Conservation (phyloP, 352 stramenopile genomes). For the Elongisporangium prolatum region DNA sequence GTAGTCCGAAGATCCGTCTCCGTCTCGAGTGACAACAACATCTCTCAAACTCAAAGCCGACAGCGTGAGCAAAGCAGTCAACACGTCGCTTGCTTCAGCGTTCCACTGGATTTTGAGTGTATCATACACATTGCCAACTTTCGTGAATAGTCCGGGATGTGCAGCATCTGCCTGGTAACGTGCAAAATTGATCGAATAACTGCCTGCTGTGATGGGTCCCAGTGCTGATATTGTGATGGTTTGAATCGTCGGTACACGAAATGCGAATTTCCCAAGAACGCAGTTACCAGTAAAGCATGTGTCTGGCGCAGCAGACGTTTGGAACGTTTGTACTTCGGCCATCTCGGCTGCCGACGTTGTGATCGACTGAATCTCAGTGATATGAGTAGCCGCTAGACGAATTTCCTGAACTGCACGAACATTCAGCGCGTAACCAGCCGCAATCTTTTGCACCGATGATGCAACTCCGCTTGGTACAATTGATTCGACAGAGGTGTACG, state of each 20-base stretch:
- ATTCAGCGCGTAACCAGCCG: slow-evolving; percentile 51
- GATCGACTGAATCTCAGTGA: slow-evolving; percentile 68
- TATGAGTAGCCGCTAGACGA: slow-evolving; percentile 51
- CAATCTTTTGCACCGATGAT: slow-evolving; percentile 43
- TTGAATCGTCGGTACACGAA: slow-evolving; percentile 69
- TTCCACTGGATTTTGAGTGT: slow-evolving; percentile 34
- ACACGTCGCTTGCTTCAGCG: slow-evolving; percentile 25
- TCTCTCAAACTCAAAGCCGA: slow-evolving; percentile 31
- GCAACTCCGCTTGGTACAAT: slow-evolving; percentile 48
- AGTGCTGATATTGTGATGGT: slow-evolving; percentile 52
- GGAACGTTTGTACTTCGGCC: slow-evolving; percentile 68
- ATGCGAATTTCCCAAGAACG: slow-evolving; percentile 49
- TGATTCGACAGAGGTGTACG: slow-evolving; percentile 28
- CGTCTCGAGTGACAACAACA: slow-evolving; percentile 70
- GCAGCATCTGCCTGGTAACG: slow-evolving; percentile 19
- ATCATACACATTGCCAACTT: slow-evolving; percentile 13
- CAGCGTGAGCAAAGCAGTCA: slow-evolving; percentile 25
- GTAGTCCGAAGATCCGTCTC: slow-evolving; percentile 49
- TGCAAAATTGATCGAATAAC: slow-evolving; percentile 41
- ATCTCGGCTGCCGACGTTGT: slow-evolving; percentile 54
- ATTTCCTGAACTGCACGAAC: slow-evolving; percentile 66
- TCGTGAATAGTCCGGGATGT: slow-evolving; percentile 20
- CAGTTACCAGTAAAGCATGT: slow-evolving; percentile 44
- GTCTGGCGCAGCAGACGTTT: slow-evolving; percentile 37
- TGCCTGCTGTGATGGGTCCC: slow-evolving; percentile 47